Evolutionary conservation across 2,329 filamentous ascomycete genomes (phyloP), one percentile per base, ranked within the genome.

Genomic region (Cladorrhinum sp.): DNA sequence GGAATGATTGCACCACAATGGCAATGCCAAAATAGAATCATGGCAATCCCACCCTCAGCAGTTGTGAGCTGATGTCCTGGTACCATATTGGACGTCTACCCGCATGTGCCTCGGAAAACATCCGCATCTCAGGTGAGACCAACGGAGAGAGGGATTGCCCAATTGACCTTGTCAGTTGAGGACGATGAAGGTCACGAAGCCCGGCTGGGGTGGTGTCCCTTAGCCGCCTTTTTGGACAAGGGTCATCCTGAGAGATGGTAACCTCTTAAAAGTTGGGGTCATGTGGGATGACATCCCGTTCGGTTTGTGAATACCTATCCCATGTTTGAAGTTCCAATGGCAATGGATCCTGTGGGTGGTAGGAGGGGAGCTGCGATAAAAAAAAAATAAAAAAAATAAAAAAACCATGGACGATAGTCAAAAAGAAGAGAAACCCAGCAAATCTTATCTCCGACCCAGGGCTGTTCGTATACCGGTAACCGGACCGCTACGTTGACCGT

Each of bases 211-310:
- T 20, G 39, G 23, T 9, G n/a, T 20, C 42, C 24, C 21, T 39
- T 57, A 57, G 54, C 39, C 39, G 54, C 39, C 18, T 48, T 48
- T 24, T 57, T 20, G 26, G 23, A 56, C 54, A 57, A 57, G 23
- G 18, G 26, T 56, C 33, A 26, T 26, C n/a, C 36, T 46, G 42
- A 36, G 2, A 3, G 18, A 54, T 39, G 51, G 51, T 16, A 33
- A 36, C 33, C 33, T 18, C 16, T 46, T 4, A 46, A 46, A 26
- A 33, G 21, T 55, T 42, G 30, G 33, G 53, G 55, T 61, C 59
- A 61, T 53, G 59, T 54, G 55, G 58, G 48, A 60, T 56, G 57
- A 16, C 26, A 50, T 36, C 14, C 24, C 24, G 36, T 33, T 30
- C 39, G 10, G 26, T 28, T 24, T 33, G 28, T 46, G 2, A 28